A percentile compares a stretch with the other conserved stretches of the same genome.
These are phyloP conservation scores for Apostasia shenzhenica DNA, from an alignment of 106 monocot species.

Conservation along the genomic window DNA sequence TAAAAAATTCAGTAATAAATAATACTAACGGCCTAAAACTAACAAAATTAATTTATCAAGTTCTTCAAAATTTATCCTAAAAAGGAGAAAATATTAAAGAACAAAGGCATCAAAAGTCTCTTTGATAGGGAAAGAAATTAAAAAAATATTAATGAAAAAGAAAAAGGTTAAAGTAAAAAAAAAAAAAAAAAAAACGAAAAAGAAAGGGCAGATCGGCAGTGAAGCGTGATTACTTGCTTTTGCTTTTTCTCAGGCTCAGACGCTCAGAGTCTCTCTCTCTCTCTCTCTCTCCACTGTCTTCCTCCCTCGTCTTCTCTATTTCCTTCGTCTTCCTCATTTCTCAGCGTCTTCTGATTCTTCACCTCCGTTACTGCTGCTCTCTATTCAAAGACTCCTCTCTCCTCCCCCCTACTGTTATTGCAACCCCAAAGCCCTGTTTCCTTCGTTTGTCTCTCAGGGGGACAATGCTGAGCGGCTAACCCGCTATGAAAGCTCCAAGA, in stretches of 20 bases:
- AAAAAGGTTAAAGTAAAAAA: background rate
- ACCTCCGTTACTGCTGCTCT: too few relatives aligned
- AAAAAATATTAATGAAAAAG: background rate
- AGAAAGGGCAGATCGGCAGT: background rate
- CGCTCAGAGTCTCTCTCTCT: background rate
- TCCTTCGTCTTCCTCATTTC: background rate
- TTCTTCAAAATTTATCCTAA: too few relatives aligned
- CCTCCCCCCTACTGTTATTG: background rate
- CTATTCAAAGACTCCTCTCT: too few relatives aligned
- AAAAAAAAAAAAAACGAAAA: background rate
- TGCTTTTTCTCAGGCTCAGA: background rate
- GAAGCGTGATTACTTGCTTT: slow-evolving; percentile 8
- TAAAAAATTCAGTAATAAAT: too few relatives aligned
- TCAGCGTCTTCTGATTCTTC: too few relatives aligned
- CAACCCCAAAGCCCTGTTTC: background rate
- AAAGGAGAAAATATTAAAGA: too few relatives aligned
- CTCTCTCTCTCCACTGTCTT: background rate
- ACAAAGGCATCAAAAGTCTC: too few relatives aligned
- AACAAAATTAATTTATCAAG: too few relatives aligned
- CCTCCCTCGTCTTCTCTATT: background rate
- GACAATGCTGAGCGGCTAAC: background rate
- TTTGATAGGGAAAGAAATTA: background rate
- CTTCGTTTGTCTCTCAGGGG: too few relatives aligned
- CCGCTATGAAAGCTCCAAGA: background rate
- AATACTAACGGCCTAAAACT: too few relatives aligned